Conservation (phyloP, 208 protist species). For the Crithidia acanthocephali region DNA sequence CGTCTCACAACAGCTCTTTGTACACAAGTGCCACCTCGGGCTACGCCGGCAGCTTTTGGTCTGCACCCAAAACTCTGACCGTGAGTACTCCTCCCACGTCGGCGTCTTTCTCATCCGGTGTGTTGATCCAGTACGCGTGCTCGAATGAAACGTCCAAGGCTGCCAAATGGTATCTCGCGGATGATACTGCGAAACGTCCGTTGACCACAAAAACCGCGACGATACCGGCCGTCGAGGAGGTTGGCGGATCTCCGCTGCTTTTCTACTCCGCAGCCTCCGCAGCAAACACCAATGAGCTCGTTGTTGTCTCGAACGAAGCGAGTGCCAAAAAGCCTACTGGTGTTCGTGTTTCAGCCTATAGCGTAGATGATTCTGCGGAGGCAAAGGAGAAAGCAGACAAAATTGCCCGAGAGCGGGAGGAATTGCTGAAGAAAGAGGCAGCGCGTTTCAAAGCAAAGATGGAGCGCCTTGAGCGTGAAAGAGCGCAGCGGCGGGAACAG, state of each 20-base stretch:
- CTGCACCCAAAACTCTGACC: constrained; percentile 37
- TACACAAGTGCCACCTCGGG: constrained; percentile 40
- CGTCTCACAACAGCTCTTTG: constrained; percentile 11
- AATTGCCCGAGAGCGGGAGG: constrained; percentile 37
- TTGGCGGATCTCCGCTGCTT: constrained; percentile 3
- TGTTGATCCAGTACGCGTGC: constrained; percentile 36
- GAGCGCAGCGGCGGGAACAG: constrained; percentile 42
- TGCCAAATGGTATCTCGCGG: constrained; percentile 26
- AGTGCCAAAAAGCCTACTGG: not conserved
- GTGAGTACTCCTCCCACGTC: constrained; percentile 37
- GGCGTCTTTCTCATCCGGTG: constrained; percentile 34
- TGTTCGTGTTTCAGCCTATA: constrained; percentile 16
- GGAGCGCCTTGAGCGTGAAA: constrained; percentile 44
- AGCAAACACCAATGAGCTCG: constrained; percentile 14
- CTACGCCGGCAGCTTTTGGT: constrained; percentile 53
- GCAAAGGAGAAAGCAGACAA: constrained; percentile 37
- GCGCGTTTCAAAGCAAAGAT: constrained; percentile 40
- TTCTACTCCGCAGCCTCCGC: constrained; percentile 15
- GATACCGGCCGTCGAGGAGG: not conserved
- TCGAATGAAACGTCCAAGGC: constrained; percentile 29
- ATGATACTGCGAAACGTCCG: constrained; percentile 11
- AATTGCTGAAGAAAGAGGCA: constrained; percentile 41
- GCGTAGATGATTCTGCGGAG: constrained; percentile 67
- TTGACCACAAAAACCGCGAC: not conserved
- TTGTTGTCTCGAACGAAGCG: constrained; percentile 25